Evolutionary conservation across 2,329 filamentous ascomycete genomes (phyloP), one percentile per base, ranked within the genome.

Genomic region (Penicillium sclerotigenum): DNA sequence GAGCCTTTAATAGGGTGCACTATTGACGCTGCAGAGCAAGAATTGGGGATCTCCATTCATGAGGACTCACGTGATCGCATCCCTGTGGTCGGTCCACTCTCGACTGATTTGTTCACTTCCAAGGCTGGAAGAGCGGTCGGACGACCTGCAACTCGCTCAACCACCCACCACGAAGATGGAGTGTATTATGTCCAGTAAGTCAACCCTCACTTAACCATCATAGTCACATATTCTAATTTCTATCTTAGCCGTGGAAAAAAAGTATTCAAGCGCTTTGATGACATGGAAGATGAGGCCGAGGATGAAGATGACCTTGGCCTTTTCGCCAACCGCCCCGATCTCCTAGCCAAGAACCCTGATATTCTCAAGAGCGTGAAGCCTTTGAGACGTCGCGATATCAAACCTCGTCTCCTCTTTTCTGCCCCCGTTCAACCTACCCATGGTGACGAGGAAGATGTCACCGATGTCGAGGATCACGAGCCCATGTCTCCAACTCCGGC

Each of bases 51-150:
- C 43, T 71, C 81, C 48, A 83, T 87, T 58, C 87, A 80, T 71
- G 86, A 83, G n/a, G 84, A 87, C 63, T 81, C 81, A 26, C 81
- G 84, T 61, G 84, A 86, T 65, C 80, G 82, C 43, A 74, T 86
- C 31, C 76, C 73, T 33, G 74, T 79, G 45, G 7, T 47, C 20
- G 43, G 43, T n/a, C 43, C 43, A 8, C 43, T 47, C 16, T 47
- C 43, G 14, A 78, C 80, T 52, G 87, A 86, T 61, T 83, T 83
- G 0, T 87, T 87, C 38, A 26, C 28, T 26, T n/a, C 20, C 20
- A 47, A 51, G 14, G 3, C 52, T 47, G 38, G 6, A 28, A 28
- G 18, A 31, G 22, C 34, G 36, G 36, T n/a, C 13, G n/a, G 34
- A 18, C 34, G 53, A 47, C 57, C 38, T 41, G 47, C 45, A 4